Evolutionary conservation across 2,329 filamentous ascomycete species (phyloP), one percentile per base, ranked within the genome.

Genomic region (Botrytis fabae): DNA sequence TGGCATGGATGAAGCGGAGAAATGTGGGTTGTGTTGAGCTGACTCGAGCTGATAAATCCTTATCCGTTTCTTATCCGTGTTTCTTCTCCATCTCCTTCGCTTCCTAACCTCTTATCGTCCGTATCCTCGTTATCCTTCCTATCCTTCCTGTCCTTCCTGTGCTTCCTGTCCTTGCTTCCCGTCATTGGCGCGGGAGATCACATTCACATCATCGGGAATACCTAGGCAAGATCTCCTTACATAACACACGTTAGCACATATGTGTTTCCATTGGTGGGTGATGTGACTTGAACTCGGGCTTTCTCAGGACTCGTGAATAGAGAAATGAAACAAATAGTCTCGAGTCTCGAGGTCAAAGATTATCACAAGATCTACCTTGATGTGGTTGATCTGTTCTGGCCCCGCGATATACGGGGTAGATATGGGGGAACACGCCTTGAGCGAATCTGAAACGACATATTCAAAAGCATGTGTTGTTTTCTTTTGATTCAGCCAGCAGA

Each of bases 291-390:
- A 68, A 40, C 64, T 68, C 64, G 64, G 64, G 64, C 46, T 68
- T 68, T 22, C 32, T 40, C 22, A n/a, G 46, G 32, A n/a, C 28
- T 48, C 44, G 8, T n/a, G 16, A 35, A 42, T 22, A 28, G 38
- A 40, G 25, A 2, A 42, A 28, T 62, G 51, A 51, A 63, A 46
- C 28, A 18, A 18, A 22, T 46, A 64, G 28, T 5, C 44, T 65
- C 22, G 44, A 51, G 63, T 65, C 46, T 68, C 46, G 32, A 66
- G 64, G 46, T 20, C 64, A 54, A 54, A 57, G 35, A 14, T 54
- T n/a, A 68, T 68, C 64, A 68, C 64, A 54, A 68, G 64, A 68
- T 68, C 64, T 68, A 40, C 22, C 40, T 68, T 54, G 46, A 54
- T 68, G 25, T 66, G 46, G 64, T 35, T 66, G 22, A 14, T 32